Base-by-base conservation (phyloP, 495 filamentous ascomycete genomes). In the Talaromyces proteolyticus region DNA sequence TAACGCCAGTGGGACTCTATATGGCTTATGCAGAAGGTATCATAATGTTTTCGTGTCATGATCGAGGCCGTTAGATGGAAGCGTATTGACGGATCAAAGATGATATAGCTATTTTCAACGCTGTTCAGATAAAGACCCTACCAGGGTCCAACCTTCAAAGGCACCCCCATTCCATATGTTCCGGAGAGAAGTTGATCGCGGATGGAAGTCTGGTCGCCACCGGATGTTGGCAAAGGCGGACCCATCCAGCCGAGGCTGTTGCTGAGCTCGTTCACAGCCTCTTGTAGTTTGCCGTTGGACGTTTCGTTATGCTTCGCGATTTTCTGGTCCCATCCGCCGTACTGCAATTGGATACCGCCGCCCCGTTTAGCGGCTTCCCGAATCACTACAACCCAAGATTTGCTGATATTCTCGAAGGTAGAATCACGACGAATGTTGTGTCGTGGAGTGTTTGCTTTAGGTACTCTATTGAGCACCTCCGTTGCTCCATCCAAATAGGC, bases 321-420 rank as follows among this genome's bases (percentile, higher is more conserved):
- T 56, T 81, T 90, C 66, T 90, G 84, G 57, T 97, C 93, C 93
- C 94, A 98, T 22, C 88, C 88, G 19, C 87, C 91, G 53, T 91
- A 89, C 59, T 96, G 92, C 54, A 98, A 61, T 54, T 87, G 78
- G 57, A 97, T 93, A 17, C 93, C 93, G 36, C 89, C 94, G 5
- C 90, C 92, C 46, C 86, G 76, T 69, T 96, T 96, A 18, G 89
- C 82, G 8, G 91, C 91, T 63, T 97, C 93, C 26, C 82, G 84
- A 48, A 98, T 89, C 38, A 95, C 92, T 60, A 95, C 60, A 23
- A 90, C 82, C 93, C 93, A 98, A 8, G 93, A 94, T 57, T 84
- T 87, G 41, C 88, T 84, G 39, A 98, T 89, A 64, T 96, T 94
- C 57, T 98, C 92, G 62, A 97, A 97, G 12, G 91, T 90, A 54